Conservation (phyloP, 2,329 filamentous ascomycete species). For the Verticillium nubilum region DNA sequence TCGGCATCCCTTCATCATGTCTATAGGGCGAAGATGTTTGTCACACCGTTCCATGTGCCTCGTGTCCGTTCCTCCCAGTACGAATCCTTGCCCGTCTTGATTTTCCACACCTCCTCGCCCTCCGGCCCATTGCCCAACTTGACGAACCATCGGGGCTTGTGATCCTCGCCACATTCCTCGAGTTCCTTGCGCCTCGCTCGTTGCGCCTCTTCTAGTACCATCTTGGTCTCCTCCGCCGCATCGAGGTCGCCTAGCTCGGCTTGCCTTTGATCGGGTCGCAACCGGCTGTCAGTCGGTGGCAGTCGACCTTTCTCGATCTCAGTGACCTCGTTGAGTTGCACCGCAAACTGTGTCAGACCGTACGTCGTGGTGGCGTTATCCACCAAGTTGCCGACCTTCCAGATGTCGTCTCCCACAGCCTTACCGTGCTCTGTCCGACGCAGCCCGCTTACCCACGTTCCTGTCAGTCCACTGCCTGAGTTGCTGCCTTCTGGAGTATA, state of each 20-base stretch:
- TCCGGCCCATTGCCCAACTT: conserved; percentile 55
- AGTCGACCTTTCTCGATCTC: conserved; percentile 67
- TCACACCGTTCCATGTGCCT: conserved; percentile 58
- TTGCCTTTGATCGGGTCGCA: conserved; percentile 83
- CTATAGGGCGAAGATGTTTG: conserved; percentile 39
- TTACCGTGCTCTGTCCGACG: conserved; percentile 60
- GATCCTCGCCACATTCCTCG: conserved; percentile 67
- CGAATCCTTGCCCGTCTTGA: conserved; percentile 76
- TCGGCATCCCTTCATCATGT: background rate
- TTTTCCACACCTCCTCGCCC: conserved; percentile 65
- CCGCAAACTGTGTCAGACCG: conserved; percentile 83
- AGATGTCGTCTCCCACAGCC: conserved; percentile 62
- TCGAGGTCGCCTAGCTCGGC: conserved; percentile 80
- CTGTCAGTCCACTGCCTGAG: conserved; percentile 63
- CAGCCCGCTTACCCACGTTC: conserved; percentile 80
- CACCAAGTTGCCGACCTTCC: conserved; percentile 73
- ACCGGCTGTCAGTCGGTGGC: conserved; percentile 74
- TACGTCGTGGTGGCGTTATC: conserved; percentile 76
- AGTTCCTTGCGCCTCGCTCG: conserved; percentile 66
- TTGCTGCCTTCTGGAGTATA: conserved; percentile 61
- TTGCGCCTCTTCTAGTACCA: conserved; percentile 79
- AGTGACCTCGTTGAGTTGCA: conserved; percentile 82
- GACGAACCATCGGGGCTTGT: conserved; percentile 81
- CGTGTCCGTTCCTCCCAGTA: conserved; percentile 86
- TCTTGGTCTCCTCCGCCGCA: conserved; percentile 77